Percentiles rank a stretch among this genome's conserved stretches.
Evolutionary conservation across 2,329 filamentous ascomycete genomes (phyloP).

Genomic region (Cladosporium sp.): DNA sequence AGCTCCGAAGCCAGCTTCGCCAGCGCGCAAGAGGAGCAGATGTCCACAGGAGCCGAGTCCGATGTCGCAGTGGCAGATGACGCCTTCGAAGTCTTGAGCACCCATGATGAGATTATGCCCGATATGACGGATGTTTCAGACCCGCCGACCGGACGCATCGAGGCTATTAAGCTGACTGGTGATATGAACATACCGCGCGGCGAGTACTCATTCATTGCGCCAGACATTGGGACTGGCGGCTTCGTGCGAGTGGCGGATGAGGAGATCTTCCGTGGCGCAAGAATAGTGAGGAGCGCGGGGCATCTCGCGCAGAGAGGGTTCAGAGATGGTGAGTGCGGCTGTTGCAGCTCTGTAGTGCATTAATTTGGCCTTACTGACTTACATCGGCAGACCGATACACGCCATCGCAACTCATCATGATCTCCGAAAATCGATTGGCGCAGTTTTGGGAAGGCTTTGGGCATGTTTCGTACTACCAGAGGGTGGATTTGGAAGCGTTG

Average conservation of each 20-base stretch:
- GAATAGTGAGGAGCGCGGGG: conserved; percentile 72
- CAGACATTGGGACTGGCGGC: conserved; percentile 71
- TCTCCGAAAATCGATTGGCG: conserved; percentile 75
- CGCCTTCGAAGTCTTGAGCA: not conserved
- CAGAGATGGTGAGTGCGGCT: conserved; percentile 61
- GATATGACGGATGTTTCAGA: conserved; percentile 11
- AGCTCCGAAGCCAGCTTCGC: conserved; percentile 28
- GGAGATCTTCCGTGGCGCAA: conserved; percentile 69
- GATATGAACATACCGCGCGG: conserved; percentile 88
- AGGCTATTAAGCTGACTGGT: conserved; percentile 88
- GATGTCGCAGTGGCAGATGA: not conserved
- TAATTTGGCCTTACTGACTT: not conserved
- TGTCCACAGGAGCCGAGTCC: not conserved
- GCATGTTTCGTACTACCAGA: conserved; percentile 52
- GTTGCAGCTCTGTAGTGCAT: not conserved
- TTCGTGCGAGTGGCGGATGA: conserved; percentile 66
- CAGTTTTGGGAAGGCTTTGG: conserved; percentile 69
- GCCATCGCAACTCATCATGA: conserved; percentile 72
- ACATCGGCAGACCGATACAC: conserved; percentile 67
- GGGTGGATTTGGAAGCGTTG: conserved; percentile 48
- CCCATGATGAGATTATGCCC: not conserved
- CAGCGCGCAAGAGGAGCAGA: conserved; percentile 5
- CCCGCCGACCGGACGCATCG: conserved; percentile 67
- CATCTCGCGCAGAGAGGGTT: conserved; percentile 79
- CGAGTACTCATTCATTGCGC: conserved; percentile 76